These are phyloP conservation scores for Fusarium coffeatum DNA, from an alignment of 2,329 filamentous ascomycete species.

Conservation along the genomic window DNA sequence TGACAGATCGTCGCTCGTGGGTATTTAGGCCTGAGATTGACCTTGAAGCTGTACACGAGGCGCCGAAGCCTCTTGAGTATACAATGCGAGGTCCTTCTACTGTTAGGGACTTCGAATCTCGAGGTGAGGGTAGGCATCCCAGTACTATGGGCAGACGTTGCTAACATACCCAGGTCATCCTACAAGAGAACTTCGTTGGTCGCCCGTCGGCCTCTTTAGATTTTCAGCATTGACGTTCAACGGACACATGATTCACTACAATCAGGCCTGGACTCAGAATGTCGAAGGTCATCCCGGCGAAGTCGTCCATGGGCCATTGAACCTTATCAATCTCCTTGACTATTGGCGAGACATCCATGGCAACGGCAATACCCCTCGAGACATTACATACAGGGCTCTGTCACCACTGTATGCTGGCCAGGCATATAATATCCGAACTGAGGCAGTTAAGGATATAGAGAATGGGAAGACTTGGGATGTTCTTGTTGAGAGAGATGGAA, in stretches of 20 bases:
- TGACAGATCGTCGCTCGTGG: constrained; percentile 67
- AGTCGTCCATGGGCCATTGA: constrained; percentile 85
- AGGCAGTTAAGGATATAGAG: constrained; percentile 53
- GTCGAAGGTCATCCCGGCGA: constrained; percentile 76
- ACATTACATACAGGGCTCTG: constrained; percentile 75
- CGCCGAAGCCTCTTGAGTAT: constrained; percentile 32
- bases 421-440: constrained; percentile 69
- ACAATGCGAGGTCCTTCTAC: constrained; percentile 42
- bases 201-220: constrained; percentile 72
- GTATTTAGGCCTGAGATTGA: constrained; percentile 56
- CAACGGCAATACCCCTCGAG: constrained; percentile 43
- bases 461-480: constrained; percentile 56
- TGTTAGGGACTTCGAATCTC: constrained; percentile 39
- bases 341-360: constrained; percentile 68
- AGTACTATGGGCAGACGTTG: fast-evolving
- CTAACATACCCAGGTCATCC: constrained; percentile 36
- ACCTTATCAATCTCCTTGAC: constrained; percentile 77
- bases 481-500: constrained; percentile 57
- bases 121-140: constrained; percentile 12
- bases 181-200: constrained; percentile 55
- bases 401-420: constrained; percentile 78
- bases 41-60: constrained; percentile 22
- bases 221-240: constrained; percentile 90
- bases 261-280: constrained; percentile 70
- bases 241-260: constrained; percentile 86